phyloP scores from a whole-genome alignment of 345 rosid genomes.

The Hevea brasiliensis region DNA sequence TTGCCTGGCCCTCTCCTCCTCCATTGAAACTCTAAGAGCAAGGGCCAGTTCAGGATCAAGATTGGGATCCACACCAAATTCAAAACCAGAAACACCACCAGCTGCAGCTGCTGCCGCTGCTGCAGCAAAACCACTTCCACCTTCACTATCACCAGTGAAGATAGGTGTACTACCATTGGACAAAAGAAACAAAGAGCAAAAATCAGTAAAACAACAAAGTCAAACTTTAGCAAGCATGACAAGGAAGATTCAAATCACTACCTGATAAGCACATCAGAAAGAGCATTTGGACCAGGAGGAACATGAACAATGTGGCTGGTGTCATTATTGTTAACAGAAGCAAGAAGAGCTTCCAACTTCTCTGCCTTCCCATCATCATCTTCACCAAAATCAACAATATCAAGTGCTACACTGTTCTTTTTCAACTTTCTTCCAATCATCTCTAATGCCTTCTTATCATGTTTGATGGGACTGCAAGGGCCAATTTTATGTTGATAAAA shows the following conservation, averaged over 20 bases:
- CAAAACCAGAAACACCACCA: conserved; percentile 60
- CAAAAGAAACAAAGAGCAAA: conserved; percentile 4
- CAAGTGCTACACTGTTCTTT: conserved; percentile 78
- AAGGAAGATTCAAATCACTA: conserved; percentile 11
- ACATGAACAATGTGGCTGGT: conserved; percentile 71
- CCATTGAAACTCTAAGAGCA: conserved; percentile 81
- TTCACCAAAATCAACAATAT: conserved; percentile 76
- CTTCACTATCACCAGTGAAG: conserved; percentile 71
- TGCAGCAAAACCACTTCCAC: conserved; percentile 75
- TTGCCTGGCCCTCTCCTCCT: conserved; percentile 79
- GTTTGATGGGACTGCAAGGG: conserved; percentile 65
- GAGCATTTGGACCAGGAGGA: conserved; percentile 87
- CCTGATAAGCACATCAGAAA: conserved; percentile 86
- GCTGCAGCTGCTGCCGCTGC: conserved; percentile 76
- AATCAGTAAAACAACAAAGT: background rate
- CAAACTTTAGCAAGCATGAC: no score
- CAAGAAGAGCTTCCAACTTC: conserved; percentile 64
- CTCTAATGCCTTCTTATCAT: conserved; percentile 82
- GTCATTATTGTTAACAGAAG: conserved; percentile 69
- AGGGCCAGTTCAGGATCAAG: conserved; percentile 76
- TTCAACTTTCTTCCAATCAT: conserved; percentile 81
- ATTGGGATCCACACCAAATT: conserved; percentile 77
- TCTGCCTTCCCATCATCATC: conserved; percentile 62
- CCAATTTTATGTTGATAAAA: conserved; percentile 16
- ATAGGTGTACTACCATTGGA: conserved; percentile 52